These are phyloP conservation scores for Myriosclerotinia curreyana DNA, from an alignment of 2,329 filamentous ascomycete genomes.

Conservation along the genomic window DNA sequence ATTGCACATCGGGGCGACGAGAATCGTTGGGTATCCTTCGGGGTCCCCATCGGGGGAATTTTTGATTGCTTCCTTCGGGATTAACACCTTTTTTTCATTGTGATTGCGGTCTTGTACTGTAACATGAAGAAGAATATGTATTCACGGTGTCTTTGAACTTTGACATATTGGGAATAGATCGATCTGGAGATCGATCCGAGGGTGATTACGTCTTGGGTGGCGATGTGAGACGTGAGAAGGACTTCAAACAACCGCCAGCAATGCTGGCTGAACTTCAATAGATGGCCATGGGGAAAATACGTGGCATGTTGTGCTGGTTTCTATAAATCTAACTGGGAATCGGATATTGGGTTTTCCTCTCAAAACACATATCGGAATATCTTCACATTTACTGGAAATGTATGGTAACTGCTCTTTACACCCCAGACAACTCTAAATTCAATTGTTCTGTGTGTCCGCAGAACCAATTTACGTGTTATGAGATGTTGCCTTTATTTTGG, in stretches of 20 bases:
- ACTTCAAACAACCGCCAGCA: background rate
- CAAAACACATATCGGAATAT: too few species aligned
- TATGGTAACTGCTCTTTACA: background rate
- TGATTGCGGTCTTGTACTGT: conserved; percentile 36
- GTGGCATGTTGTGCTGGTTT: background rate
- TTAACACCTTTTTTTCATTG: conserved; percentile 41
- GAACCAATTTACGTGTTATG: background rate
- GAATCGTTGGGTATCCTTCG: conserved; percentile 40
- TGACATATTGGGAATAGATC: too few species aligned
- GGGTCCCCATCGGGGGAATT: conserved; percentile 40
- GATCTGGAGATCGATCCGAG: background rate
- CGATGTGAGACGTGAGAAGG: background rate
- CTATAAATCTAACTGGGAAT: background rate
- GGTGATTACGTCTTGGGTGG: background rate
- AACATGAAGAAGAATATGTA: conserved; percentile 40
- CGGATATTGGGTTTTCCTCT: too few species aligned
- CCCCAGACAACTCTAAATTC: background rate
- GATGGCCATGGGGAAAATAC: too few species aligned
- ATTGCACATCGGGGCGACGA: conserved; percentile 57
- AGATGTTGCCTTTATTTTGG: background rate
- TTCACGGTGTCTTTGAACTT: background rate
- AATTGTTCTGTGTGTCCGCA: background rate
- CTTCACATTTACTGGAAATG: background rate
- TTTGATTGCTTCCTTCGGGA: conserved; percentile 37
- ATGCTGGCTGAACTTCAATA: too few species aligned